Percentiles rank a stretch among this genome's conserved stretches.
phyloP scores from a whole-genome alignment of 2,329 filamentous ascomycete species.

The Verticillium dahliae region DNA sequence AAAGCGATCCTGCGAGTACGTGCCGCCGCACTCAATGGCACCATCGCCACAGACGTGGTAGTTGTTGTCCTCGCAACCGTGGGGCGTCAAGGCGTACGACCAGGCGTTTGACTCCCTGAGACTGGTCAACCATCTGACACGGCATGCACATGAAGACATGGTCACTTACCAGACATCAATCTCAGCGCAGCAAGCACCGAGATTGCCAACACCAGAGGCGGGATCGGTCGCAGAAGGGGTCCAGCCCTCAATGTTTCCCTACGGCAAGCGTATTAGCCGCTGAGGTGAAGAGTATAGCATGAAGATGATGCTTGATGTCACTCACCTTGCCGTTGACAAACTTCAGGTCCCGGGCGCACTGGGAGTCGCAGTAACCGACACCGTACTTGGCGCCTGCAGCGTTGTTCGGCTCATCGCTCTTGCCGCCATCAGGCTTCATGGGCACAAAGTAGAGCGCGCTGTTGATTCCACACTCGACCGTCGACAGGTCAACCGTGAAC shows the following conservation, averaged over 20 bases:
- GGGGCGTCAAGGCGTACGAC: constrained; percentile 54
- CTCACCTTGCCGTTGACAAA: constrained; percentile 43
- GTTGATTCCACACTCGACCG: constrained; percentile 58
- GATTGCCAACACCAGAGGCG: constrained; percentile 42
- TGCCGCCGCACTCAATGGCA: constrained; percentile 38
- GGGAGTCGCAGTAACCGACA: constrained; percentile 49
- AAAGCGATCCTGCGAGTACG: constrained; percentile 44
- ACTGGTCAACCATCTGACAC: neutral
- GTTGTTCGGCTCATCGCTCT: constrained; percentile 38
- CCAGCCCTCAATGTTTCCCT: constrained; percentile 43
- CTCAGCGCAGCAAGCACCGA: constrained; percentile 51
- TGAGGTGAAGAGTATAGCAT: neutral
- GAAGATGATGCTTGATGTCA: neutral
- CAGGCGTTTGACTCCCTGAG: constrained; percentile 46
- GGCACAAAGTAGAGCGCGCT: constrained; percentile 55
- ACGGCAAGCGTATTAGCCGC: neutral
- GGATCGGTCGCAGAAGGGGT: constrained; percentile 39
- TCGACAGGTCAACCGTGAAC: constrained; percentile 60
- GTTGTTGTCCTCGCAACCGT: constrained; percentile 46
- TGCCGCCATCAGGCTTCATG: constrained; percentile 50
- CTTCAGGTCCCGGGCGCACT: constrained; percentile 43
- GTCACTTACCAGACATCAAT: constrained; percentile 50
- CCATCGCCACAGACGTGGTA: constrained; percentile 37
- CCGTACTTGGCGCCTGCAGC: constrained; percentile 46
- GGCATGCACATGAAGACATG: neutral